Conservation (phyloP, 75 land plant species). For the Pinus albicaulis region DNA sequence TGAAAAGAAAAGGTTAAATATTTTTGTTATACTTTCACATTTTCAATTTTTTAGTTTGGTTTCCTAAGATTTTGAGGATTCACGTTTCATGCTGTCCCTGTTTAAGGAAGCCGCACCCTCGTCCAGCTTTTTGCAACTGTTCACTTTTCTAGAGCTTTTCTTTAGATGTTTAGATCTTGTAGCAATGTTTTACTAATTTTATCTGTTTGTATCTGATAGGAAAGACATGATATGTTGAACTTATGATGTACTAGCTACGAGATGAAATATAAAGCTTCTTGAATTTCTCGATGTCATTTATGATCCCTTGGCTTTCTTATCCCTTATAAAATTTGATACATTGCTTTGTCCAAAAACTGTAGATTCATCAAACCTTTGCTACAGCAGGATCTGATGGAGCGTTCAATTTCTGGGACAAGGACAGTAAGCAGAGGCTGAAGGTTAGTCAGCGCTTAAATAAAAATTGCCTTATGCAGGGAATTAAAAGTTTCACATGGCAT, state of each 20-base stretch:
- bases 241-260: not conserved
- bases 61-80: too few species aligned
- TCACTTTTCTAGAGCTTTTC: too few species aligned
- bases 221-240: not conserved
- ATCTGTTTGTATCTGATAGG: too few species aligned
- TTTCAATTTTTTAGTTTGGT: too few species aligned
- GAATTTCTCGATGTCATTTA: not conserved
- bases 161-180: too few species aligned
- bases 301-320: not conserved
- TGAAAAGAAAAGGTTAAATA: too few species aligned
- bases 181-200: too few species aligned
- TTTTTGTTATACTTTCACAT: too few species aligned
- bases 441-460: conserved; percentile 21
- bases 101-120: too few species aligned
- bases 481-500: not conserved
- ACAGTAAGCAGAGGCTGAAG: conserved; percentile 98
- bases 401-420: conserved; percentile 97
- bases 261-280: not conserved
- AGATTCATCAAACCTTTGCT: conserved; percentile 93
- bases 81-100: too few species aligned
- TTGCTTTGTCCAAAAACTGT: conserved; percentile 9
- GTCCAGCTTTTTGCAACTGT: too few species aligned
- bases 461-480: not conserved
- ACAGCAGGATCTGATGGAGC: conserved; percentile 98
- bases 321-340: not conserved